Conservation (phyloP, 768 basidiomycete species). For the Cystobasidium ongulense region DNA sequence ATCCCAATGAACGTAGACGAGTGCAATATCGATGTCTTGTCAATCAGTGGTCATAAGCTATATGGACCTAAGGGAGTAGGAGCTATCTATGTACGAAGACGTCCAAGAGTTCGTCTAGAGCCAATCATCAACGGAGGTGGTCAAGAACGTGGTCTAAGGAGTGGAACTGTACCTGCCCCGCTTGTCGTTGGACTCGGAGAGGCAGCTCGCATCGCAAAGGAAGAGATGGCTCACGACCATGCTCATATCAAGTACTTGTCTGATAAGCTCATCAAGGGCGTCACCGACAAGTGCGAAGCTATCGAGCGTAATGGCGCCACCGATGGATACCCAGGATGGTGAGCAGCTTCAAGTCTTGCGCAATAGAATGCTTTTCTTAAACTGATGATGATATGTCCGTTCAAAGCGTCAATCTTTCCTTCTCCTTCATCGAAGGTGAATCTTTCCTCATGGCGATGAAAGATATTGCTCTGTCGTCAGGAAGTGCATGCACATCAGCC, state of each 20-base stretch:
- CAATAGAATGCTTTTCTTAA: neutral
- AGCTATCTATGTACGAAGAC: constrained; percentile 81
- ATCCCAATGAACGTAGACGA: constrained; percentile 86
- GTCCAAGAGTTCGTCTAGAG: constrained; percentile 86
- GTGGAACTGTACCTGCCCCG: constrained; percentile 83
- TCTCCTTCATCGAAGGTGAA: constrained; percentile 94
- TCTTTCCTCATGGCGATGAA: constrained; percentile 96
- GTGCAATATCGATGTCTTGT: constrained; percentile 90
- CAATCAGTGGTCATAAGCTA: constrained; percentile 92
- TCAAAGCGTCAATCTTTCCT: constrained; percentile 67
- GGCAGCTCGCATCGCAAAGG: constrained; percentile 80
- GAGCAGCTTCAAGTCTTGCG: neutral
- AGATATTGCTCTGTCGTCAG: constrained; percentile 96
- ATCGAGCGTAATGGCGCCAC: constrained; percentile 90
- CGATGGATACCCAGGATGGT: constrained; percentile 83
- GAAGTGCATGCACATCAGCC: constrained; percentile 96
- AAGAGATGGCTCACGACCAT: constrained; percentile 80
- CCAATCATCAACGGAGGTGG: constrained; percentile 93
- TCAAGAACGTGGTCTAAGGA: constrained; percentile 88
- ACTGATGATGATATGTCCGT: neutral
- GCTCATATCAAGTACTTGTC: constrained; percentile 64
- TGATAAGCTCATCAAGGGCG: constrained; percentile 67
- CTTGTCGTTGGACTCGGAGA: constrained; percentile 89
- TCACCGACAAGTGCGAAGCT: constrained; percentile 74
- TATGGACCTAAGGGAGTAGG: constrained; percentile 98